Evolutionary conservation across 106 monocot genomes (phyloP), one percentile per base, ranked within the genome.

Genomic region (Chionographis japonica): DNA sequence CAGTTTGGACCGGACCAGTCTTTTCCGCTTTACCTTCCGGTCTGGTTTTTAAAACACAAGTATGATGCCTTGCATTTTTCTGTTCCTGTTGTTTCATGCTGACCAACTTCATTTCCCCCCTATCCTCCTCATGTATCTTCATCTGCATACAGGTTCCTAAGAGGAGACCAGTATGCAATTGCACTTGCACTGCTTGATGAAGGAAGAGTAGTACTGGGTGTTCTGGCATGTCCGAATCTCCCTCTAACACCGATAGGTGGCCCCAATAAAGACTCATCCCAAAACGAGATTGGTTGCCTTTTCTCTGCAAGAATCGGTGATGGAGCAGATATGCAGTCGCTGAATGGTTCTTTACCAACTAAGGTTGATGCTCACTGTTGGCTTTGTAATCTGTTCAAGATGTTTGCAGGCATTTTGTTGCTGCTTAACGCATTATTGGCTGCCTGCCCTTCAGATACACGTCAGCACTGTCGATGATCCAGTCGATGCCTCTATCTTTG

Each of bases 81-180:
- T 41, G 13, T 42, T 46, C 3, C 56, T 10, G 1, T 15, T 9
- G 7, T 16, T 4, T 46, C 15, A 10, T 6, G 18, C 13, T 2
- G 9, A 6, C 46, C 9, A 46, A 39, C 5, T 2, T 37, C 5
- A 12, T 16, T 40, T 56, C 41, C 8, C 8, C n/a, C 4, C 41
- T 40, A 16, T 27, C 54, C 50, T 8, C n/a, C 41, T 43, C 37
- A 12, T 52, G n/a, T 46, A 6, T 58, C 61, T 39, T 12, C 27
- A 62, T 70, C 13, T 15, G 61, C 27, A n/a, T 36, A 10, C 55
- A 95, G 98, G 67, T 99, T 99, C 57, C 10, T 99, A 41, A 85
- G 98, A 79, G 98, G 93, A 75, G 98, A 99, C 70, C 98, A 99
- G 50, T 99, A 99, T 81, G 98, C 98, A 20, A 83, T 99, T 77